Conservation (phyloP, 2,329 filamentous ascomycete genomes). For the Ophiostoma piceae region DNA sequence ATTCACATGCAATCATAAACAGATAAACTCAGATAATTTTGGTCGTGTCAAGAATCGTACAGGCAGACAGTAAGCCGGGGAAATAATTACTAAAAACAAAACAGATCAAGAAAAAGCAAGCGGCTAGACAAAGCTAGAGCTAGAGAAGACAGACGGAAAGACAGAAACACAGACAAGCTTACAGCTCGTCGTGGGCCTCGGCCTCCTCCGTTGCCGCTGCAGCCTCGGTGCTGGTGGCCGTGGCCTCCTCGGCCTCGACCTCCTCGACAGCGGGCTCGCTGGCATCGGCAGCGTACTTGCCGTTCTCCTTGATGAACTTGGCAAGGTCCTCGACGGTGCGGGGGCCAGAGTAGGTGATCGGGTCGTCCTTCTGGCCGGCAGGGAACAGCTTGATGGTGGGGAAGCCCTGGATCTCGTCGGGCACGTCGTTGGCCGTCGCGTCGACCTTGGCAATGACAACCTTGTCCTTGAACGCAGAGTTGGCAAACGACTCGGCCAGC, state of each 20-base stretch:
- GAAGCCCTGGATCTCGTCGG: conserved; percentile 95
- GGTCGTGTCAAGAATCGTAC: conserved; percentile 14
- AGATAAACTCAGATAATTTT: neutral
- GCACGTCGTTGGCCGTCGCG: conserved; percentile 91
- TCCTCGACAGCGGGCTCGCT: conserved; percentile 34
- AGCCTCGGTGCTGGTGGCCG: conserved; percentile 34
- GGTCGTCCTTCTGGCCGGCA: conserved; percentile 78
- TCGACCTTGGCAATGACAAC: conserved; percentile 97
- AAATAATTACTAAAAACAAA: neutral
- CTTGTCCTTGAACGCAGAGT: conserved; percentile 73
- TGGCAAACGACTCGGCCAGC: conserved; percentile 70
- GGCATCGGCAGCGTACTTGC: conserved; percentile 76
- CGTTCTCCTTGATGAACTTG: conserved; percentile 90
- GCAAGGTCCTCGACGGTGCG: conserved; percentile 89
- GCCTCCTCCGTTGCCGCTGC: conserved; percentile 41
- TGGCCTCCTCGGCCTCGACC: conserved; percentile 46
- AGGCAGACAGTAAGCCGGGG: conserved; percentile 5
- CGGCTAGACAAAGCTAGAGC: neutral
- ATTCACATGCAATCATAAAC: too few relatives aligned
- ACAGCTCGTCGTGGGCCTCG: conserved; percentile 68
- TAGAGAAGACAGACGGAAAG: neutral
- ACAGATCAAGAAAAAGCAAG: neutral
- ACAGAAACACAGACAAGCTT: conserved; percentile 32
- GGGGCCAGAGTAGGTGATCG: conserved; percentile 80
- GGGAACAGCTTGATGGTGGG: conserved; percentile 98